phyloP scores from a whole-genome alignment of 768 basidiomycete genomes.

The Boletus subcaerulescens region DNA sequence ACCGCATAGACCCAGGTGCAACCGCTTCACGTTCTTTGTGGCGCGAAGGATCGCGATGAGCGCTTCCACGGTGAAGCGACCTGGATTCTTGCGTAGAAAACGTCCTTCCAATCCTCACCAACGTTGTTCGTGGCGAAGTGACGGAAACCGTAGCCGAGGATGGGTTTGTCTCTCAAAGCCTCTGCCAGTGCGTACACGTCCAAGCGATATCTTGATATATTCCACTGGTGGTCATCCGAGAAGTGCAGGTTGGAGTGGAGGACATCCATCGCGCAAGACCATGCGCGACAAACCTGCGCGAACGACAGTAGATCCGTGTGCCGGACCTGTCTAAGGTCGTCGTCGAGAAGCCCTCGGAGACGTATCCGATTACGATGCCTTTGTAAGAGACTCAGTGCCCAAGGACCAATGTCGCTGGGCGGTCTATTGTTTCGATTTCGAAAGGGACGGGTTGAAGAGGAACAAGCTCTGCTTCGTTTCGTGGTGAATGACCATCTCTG shows the following conservation, averaged over 20 bases:
- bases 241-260: slow-evolving; percentile 14
- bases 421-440: slow-evolving; percentile 89
- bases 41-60: slow-evolving; percentile 17
- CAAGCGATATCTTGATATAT: neutral
- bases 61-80: slow-evolving; percentile 15
- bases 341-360: slow-evolving; percentile 64
- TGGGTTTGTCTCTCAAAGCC: slow-evolving; percentile 13
- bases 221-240: slow-evolving; percentile 10
- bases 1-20: slow-evolving; percentile 14
- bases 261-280: slow-evolving; percentile 24
- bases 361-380: slow-evolving; percentile 60
- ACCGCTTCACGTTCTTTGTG: slow-evolving; percentile 12
- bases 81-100: neutral
- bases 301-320: slow-evolving; percentile 22
- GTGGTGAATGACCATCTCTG: slow-evolving; percentile 55
- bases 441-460: slow-evolving; percentile 62
- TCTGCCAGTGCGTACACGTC: slow-evolving; percentile 18
- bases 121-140: slow-evolving; percentile 20
- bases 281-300: slow-evolving; percentile 24
- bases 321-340: slow-evolving; percentile 62
- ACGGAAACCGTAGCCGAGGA: slow-evolving; percentile 9
- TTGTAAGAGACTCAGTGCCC: slow-evolving; percentile 72
- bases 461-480: slow-evolving; percentile 83
- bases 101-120: slow-evolving; percentile 1
- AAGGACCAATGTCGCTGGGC: slow-evolving; percentile 79